Evolutionary conservation across 75 land plant genomes (phyloP).

Genomic region (Gnetum montanum): DNA sequence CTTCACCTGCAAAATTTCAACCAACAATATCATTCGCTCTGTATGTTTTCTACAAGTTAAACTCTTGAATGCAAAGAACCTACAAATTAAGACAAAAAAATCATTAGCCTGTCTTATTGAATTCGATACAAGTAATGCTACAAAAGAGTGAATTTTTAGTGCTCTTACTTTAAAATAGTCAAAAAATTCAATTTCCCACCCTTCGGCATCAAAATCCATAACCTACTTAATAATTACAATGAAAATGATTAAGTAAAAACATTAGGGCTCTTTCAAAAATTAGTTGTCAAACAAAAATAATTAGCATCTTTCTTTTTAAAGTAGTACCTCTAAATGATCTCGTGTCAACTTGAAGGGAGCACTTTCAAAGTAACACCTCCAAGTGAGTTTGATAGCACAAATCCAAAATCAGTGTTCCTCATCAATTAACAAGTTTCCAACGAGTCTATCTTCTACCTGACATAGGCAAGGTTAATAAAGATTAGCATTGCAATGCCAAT

Average conservation of each 20-base stretch:
- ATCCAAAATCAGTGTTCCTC: conserved; percentile 99
- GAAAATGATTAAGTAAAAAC: too few relatives aligned
- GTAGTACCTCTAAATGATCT: conserved; percentile 89
- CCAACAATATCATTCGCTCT: conserved; percentile 93
- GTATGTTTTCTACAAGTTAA: conserved; percentile 98
- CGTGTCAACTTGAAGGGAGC: conserved; percentile 98
- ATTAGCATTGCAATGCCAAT: too few relatives aligned
- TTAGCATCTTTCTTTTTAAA: neutral
- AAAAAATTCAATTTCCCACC: conserved; percentile 92
- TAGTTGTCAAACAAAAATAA: neutral
- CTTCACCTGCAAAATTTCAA: conserved; percentile 98
- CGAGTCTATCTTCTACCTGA: conserved; percentile 96
- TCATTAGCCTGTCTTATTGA: neutral
- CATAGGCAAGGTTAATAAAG: too few relatives aligned
- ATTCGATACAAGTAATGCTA: too few relatives aligned
- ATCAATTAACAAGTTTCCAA: conserved; percentile 89
- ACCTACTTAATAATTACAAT: conserved; percentile 49
- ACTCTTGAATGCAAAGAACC: conserved; percentile 99
- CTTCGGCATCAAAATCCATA: conserved; percentile 99
- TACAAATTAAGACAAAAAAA: conserved; percentile 23
- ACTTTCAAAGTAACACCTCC: conserved; percentile 99
- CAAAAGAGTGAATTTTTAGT: too few relatives aligned
- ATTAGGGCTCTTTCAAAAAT: too few relatives aligned
- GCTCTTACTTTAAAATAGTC: conserved; percentile 96
- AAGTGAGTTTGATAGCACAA: conserved; percentile 98